These are phyloP conservation scores for Closterium sp. DNA, from an alignment of 139 green algal genomes.

Conservation along the genomic window DNA sequence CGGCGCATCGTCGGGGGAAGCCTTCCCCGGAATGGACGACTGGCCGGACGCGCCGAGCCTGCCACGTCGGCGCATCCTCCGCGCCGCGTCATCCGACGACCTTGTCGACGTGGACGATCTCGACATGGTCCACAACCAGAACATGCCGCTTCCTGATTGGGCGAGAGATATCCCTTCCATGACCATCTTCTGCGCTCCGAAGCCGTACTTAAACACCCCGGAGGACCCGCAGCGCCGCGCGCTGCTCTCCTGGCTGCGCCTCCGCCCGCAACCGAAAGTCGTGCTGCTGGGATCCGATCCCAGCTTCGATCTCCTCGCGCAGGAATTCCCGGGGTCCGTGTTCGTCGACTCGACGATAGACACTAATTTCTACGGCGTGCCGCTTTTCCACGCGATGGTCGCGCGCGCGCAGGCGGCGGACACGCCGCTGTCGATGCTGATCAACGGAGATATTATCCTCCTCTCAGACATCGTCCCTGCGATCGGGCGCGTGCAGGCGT, in stretches of 20 bases:
- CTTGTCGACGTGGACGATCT: not conserved
- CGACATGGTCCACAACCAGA: not conserved
- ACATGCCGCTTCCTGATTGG: not conserved
- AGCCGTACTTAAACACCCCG: constrained; percentile 10
- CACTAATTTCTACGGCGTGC: constrained; percentile 30
- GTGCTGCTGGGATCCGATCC: constrained; percentile 33
- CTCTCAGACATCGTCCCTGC: constrained; percentile 7
- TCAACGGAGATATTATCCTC: constrained; percentile 36
- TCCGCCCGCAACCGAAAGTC: constrained; percentile 12
- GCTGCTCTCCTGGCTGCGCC: constrained; percentile 35
- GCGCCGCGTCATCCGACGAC: not conserved
- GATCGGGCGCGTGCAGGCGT: not conserved
- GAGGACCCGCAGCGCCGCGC: constrained; percentile 27
- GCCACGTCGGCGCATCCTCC: not conserved
- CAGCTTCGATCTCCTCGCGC: constrained; percentile 5
- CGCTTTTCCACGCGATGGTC: constrained; percentile 43
- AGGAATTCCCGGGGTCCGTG: constrained; percentile 16
- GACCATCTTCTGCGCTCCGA: constrained; percentile 40
- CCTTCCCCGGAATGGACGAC: not conserved
- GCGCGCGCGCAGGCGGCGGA: constrained; percentile 12
- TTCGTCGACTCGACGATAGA: constrained; percentile 18
- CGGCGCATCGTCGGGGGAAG: not conserved
- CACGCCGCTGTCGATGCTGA: constrained; percentile 32
- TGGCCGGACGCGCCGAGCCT: not conserved
- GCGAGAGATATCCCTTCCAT: constrained; percentile 7